Conservation (phyloP, 1,139 yeast genomes). For the Zygoascus meyerae region DNA sequence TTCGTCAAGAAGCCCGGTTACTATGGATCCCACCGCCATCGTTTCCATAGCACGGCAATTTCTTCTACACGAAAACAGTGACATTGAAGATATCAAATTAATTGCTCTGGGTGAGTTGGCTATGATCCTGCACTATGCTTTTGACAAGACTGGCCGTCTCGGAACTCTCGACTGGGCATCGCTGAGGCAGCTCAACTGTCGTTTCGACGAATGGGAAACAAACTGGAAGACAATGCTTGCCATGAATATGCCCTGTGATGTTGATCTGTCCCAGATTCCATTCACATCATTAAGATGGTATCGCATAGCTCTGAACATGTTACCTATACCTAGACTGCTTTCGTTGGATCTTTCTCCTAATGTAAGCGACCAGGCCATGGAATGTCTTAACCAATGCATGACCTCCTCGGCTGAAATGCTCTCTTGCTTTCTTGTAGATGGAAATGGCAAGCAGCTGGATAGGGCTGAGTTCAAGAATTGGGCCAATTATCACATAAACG, state of each 20-base stretch:
- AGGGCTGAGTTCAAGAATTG: background rate
- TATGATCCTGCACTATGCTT: background rate
- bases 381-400: slow-evolving; percentile 2
- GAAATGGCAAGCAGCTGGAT: background rate
- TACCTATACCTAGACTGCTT: background rate
- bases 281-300: slow-evolving; percentile 6
- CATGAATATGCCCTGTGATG: background rate
- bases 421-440: background rate
- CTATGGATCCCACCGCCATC: slow-evolving; percentile 4
- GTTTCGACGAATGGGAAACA: slow-evolving; percentile 3
- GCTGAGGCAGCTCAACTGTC: background rate
- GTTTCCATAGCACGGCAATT: background rate
- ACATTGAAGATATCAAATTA: slow-evolving; percentile 1
- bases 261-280: slow-evolving; percentile 2
- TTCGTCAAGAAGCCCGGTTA: slow-evolving; percentile 3
- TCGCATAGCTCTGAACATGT: slow-evolving; percentile 3
- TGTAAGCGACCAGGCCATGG: background rate
- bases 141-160: background rate
- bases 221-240: slow-evolving; percentile 1
- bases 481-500: background rate
- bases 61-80: background rate
- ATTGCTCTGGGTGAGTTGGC: slow-evolving; percentile 4
- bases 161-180: slow-evolving; percentile 6
- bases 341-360: background rate
- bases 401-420: slow-evolving; percentile 3